Conservation (phyloP, 2,329 filamentous ascomycete genomes). For the Dothideomycetes sp. region DNA sequence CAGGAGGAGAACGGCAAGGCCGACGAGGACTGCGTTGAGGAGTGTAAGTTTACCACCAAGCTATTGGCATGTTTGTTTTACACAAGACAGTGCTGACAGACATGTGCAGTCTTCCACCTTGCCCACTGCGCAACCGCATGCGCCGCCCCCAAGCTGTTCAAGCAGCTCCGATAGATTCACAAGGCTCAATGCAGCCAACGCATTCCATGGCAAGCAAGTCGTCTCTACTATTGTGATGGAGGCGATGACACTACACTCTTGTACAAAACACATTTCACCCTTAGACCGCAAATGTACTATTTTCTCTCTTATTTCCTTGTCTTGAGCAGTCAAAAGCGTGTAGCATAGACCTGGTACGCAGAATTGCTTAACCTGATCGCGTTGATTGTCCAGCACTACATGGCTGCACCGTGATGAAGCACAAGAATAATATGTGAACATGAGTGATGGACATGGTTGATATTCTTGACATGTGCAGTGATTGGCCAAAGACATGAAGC, state of each 20-base stretch:
- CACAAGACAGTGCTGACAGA: background rate
- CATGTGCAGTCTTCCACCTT: conserved; percentile 81
- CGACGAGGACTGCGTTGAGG: conserved; percentile 95
- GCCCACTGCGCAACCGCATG: conserved; percentile 89
- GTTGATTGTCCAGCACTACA: no score
- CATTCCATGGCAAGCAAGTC: conserved; percentile 2
- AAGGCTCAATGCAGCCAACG: background rate
- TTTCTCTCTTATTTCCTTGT: conserved; percentile 6
- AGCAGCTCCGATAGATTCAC: conserved; percentile 66
- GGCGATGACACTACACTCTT: conserved; percentile 12
- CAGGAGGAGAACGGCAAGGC: conserved; percentile 64
- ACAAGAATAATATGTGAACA: no score
- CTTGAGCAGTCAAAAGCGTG: conserved; percentile 7
- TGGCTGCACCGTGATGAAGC: no score
- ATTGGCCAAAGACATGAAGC: no score
- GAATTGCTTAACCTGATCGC: no score
- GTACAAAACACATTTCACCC: conserved; percentile 13
- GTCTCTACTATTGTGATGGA: conserved; percentile 9
- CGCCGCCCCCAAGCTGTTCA: conserved; percentile 93
- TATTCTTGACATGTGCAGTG: no score
- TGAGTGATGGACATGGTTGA: no score
- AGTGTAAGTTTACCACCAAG: conserved; percentile 61
- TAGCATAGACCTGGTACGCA: conserved; percentile 8
- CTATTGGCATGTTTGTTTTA: background rate
- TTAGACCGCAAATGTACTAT: conserved; percentile 14